Evolutionary conservation across 352 stramenopile species (phyloP), one percentile per base, ranked within the genome.

Genomic region (Phytophthora vignae): DNA sequence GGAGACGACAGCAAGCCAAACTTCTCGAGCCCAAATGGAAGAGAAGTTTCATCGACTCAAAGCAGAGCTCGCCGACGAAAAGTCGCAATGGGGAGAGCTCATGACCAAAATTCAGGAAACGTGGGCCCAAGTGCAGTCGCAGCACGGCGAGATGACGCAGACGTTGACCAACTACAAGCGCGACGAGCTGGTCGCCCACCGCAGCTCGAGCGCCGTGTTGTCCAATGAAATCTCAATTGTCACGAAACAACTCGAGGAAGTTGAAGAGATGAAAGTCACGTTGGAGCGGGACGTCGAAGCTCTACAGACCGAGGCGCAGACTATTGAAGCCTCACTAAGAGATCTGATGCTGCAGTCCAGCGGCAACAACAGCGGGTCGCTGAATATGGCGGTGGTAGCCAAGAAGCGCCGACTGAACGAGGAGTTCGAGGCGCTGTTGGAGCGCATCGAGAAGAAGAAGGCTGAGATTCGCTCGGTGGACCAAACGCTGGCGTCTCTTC

Each of bases 341-440:
- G 82, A 94, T 48, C 64, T 94, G 11, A 90, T 93, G 84, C 21
- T 86, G 40, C 82, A 85, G 22, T 65, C 64, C 15, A 67, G 78
- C 0, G 71, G 67, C 25, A 67, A 48, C 14, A 65, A 60, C 29
- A 36, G 29, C 36, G 56, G 53, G n/a, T 50, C 64, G 9, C 50
- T 93, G 58, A 91, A 83, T 64, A 90, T 92, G 84, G 80, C 87
- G 1, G 64, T 82, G 14, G 76, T 92, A 2, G 82, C 87, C 25
- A 92, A 93, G 62, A 96, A 96, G 64, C 83, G 88, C 10, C 84
- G 88, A 14, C 69, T 96, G 54, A 91, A 96, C 53, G 87, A 96
- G 72, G 88, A 96, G 57, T 93, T 93, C 17, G 88, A 96, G 48
- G 71, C 71, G 33, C 72, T 96, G 25, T 60, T 96, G 50, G 88